Conservation (phyloP, 2,329 filamentous ascomycete genomes). For the Colletotrichum graminicola region DNA sequence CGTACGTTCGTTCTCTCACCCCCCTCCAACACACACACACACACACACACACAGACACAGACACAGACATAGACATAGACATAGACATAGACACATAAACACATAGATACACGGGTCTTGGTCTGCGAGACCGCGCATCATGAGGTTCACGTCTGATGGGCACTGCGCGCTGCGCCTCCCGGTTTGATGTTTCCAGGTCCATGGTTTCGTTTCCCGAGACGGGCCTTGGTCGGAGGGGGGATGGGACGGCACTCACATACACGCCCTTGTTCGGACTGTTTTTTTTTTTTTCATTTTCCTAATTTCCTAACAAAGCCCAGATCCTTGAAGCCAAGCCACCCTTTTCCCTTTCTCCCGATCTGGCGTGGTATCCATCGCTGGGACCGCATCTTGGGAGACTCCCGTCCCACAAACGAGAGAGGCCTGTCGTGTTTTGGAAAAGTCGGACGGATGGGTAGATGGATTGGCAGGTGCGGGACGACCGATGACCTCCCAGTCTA, state of each 20-base stretch:
- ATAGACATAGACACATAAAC: too few species aligned
- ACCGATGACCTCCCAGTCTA: background rate
- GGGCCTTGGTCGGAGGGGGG: background rate
- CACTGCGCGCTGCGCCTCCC: background rate
- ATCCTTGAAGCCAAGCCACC: background rate
- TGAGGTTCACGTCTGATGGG: background rate
- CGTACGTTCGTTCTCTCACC: background rate
- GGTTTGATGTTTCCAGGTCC: background rate
- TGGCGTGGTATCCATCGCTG: background rate
- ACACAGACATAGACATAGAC: too few species aligned
- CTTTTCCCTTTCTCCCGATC: background rate
- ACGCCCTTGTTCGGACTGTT: background rate
- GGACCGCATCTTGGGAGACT: background rate
- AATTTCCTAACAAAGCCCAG: background rate
- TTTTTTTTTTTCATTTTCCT: too few species aligned
- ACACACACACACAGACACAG: background rate
- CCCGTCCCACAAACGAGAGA: background rate
- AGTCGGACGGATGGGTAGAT: too few species aligned
- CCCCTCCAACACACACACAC: background rate
- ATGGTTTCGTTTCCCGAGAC: background rate
- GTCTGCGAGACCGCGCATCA: background rate
- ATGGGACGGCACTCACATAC: background rate
- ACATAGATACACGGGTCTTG: background rate
- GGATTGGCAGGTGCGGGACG: background rate
- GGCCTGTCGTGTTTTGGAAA: background rate